Conservation (phyloP, 148 eudicot species). For the Vaccinium darrowii region DNA sequence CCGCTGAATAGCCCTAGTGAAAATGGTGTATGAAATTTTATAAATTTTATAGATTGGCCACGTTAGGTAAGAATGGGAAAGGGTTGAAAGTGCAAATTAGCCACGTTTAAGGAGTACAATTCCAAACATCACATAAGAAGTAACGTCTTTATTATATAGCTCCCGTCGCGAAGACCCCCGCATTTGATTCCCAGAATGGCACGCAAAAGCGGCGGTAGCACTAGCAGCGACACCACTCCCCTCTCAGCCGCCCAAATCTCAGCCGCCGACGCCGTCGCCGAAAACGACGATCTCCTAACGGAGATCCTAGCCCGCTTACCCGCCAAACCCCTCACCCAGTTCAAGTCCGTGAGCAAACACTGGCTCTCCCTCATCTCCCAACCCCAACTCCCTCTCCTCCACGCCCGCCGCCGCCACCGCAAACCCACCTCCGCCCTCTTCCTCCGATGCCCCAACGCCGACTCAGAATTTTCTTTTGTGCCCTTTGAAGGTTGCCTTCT, state of each 20-base stretch:
- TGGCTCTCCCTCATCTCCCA: slow-evolving; percentile 11
- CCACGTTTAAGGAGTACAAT: too few species aligned
- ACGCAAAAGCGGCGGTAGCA: not conserved
- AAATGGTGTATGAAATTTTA: too few species aligned
- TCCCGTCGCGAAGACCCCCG: not conserved
- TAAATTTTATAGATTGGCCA: too few species aligned
- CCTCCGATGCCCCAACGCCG: not conserved
- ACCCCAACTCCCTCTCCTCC: not conserved
- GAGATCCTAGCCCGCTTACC: slow-evolving; percentile 1
- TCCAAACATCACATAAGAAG: not conserved
- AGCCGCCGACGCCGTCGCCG: not conserved
- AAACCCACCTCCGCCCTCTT: slow-evolving; percentile 5
- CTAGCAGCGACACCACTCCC: not conserved
- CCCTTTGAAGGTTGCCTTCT: slow-evolving; percentile 3
- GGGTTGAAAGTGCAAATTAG: too few species aligned
- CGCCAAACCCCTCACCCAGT: slow-evolving; percentile 4
- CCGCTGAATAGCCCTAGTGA: too few species aligned
- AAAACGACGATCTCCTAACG: not conserved
- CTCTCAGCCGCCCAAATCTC: not conserved
- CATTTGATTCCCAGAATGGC: not conserved
- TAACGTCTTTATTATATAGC: not conserved
- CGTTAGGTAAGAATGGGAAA: too few species aligned
- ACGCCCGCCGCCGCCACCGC: not conserved
- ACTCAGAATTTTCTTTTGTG: not conserved
- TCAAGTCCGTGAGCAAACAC: slow-evolving; percentile 7